Percentiles rank a stretch among this genome's conserved stretches.
These are phyloP conservation scores for Aspergillus bridgeri DNA, from an alignment of 495 filamentous ascomycete genomes.

Conservation along the genomic window DNA sequence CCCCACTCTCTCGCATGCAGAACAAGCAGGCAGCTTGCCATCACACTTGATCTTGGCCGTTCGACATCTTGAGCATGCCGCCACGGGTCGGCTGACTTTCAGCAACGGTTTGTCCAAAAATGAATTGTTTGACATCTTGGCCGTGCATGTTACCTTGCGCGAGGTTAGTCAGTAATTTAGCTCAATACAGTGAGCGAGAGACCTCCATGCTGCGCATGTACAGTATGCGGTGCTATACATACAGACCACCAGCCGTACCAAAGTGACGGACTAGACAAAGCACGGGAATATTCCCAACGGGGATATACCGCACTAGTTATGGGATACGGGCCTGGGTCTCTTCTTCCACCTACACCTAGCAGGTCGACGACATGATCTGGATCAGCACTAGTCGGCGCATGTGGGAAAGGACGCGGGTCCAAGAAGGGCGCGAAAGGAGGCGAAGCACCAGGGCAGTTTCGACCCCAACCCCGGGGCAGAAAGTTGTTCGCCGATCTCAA, in stretches of 20 bases:
- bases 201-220: background rate
- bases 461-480: background rate
- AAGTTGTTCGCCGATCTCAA: background rate
- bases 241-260: background rate
- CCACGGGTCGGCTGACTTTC: conserved; percentile 86
- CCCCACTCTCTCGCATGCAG: conserved; percentile 83
- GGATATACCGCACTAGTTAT: background rate
- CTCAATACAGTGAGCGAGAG: background rate
- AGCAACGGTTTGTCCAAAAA: conserved; percentile 72
- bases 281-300: background rate
- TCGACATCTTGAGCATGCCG: conserved; percentile 89
- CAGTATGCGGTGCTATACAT: background rate
- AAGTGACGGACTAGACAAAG: background rate
- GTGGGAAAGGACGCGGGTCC: background rate
- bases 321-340: background rate
- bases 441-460: background rate
- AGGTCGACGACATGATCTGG: background rate
- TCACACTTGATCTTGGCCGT: conserved; percentile 94
- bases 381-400: background rate
- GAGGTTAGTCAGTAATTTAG: background rate
- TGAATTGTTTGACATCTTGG: conserved; percentile 28
- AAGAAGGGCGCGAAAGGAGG: background rate
- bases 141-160: conserved; percentile 23
- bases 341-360: background rate
- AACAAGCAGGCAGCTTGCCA: conserved; percentile 89